A percentile compares a stretch with the other conserved stretches of the same genome.
phyloP scores from a whole-genome alignment of 2,329 filamentous ascomycete species.

The Colletotrichum salicis region DNA sequence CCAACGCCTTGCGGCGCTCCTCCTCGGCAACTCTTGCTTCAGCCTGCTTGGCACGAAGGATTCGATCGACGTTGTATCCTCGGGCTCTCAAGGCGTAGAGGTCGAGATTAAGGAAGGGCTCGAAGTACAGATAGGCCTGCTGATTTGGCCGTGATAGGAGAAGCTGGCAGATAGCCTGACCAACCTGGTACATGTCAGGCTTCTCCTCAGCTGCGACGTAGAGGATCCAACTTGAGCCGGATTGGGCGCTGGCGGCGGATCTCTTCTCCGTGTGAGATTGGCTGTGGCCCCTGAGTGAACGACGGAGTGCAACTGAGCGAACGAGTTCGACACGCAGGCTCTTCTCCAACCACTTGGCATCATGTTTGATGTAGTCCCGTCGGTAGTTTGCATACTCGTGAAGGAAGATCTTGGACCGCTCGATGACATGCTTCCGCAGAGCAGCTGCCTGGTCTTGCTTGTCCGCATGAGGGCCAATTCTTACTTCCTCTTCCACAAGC shows the following conservation, averaged over 20 bases:
- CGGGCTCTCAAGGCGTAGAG: constrained; percentile 83
- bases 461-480: constrained; percentile 72
- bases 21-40: constrained; percentile 90
- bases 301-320: constrained; percentile 78
- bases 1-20: constrained; percentile 78
- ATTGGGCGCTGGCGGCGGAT: constrained; percentile 74
- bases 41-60: constrained; percentile 86
- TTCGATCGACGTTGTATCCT: constrained; percentile 96
- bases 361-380: constrained; percentile 82
- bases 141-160: constrained; percentile 86
- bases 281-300: constrained; percentile 77
- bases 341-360: constrained; percentile 90
- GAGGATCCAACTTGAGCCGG: constrained; percentile 69
- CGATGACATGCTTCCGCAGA: constrained; percentile 83
- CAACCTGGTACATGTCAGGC: constrained; percentile 91
- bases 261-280: constrained; percentile 79
- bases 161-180: constrained; percentile 83
- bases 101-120: constrained; percentile 88
- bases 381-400: constrained; percentile 79
- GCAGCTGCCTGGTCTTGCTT: constrained; percentile 76
- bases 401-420: constrained; percentile 89
- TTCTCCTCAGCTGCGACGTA: constrained; percentile 76
- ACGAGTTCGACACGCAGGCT: constrained; percentile 83
- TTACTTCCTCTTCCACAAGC: constrained; percentile 81
- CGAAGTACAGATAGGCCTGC: constrained; percentile 88